These are phyloP conservation scores for Dactylonectria estremocensis DNA, from an alignment of 2,329 filamentous ascomycete genomes.

Conservation along the genomic window DNA sequence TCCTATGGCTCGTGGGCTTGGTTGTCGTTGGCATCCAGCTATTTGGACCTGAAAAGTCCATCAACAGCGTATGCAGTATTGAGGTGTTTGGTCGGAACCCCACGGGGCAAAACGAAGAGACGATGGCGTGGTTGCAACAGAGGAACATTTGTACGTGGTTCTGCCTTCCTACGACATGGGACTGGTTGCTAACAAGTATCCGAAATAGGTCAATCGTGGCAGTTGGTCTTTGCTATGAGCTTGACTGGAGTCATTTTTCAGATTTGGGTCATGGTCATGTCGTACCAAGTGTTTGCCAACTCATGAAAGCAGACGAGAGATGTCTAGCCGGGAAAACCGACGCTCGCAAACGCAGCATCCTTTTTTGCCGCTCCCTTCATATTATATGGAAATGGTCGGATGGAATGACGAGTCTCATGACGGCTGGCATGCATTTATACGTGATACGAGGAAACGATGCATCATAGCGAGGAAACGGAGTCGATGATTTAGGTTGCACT, in stretches of 20 bases:
- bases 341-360: neutral
- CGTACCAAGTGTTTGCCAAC: constrained; percentile 73
- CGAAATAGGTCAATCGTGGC: constrained; percentile 71
- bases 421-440: constrained; percentile 13
- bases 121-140: constrained; percentile 76
- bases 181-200: constrained; percentile 34
- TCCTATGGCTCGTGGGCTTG: constrained; percentile 78
- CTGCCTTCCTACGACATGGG: too few species aligned
- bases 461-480: constrained; percentile 22
- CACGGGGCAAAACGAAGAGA: constrained; percentile 66
- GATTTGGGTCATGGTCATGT: constrained; percentile 79
- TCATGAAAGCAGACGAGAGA: constrained; percentile 46
- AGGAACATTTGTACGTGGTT: constrained; percentile 71
- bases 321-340: too few species aligned
- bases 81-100: constrained; percentile 69
- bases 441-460: constrained; percentile 16
- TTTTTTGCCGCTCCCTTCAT: constrained; percentile 1
- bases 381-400: neutral
- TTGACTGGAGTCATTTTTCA: constrained; percentile 73
- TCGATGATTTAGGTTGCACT: constrained; percentile 19
- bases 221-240: constrained; percentile 75
- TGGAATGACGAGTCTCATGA: neutral
- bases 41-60: constrained; percentile 71
- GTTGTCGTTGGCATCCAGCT: constrained; percentile 75
- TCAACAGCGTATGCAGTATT: constrained; percentile 73